A percentile compares a stretch with the other conserved stretches of the same genome.
phyloP scores from a whole-genome alignment of 495 filamentous ascomycete genomes.

The Daldinia childiae region DNA sequence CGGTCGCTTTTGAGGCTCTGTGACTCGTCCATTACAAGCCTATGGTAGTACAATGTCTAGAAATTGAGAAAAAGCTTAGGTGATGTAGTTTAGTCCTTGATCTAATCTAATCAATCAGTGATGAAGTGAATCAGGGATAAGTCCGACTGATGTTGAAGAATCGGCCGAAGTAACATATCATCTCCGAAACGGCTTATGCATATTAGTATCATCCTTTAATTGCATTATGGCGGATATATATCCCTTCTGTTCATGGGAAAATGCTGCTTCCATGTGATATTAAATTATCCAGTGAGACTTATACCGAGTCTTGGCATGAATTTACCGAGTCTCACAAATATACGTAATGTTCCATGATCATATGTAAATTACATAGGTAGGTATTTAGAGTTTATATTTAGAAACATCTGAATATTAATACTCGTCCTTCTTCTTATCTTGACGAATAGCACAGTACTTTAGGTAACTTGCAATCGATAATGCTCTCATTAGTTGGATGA shows the following conservation, averaged over 20 bases:
- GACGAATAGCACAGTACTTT: background rate
- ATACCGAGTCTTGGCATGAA: background rate
- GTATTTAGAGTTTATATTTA: too few species aligned
- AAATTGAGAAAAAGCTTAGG: background rate
- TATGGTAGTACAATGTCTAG: background rate
- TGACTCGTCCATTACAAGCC: conserved; percentile 19
- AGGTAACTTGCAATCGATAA: background rate
- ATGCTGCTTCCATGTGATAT: too few species aligned
- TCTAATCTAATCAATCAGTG: conserved; percentile 31
- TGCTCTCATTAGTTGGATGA: background rate
- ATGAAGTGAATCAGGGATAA: conserved; percentile 6
- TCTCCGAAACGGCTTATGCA: background rate
- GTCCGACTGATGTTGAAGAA: background rate
- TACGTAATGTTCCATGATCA: too few species aligned
- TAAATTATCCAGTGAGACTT: background rate
- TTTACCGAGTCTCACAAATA: background rate
- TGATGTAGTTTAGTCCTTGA: background rate
- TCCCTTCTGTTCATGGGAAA: background rate
- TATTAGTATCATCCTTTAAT: background rate
- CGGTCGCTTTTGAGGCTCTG: conserved; percentile 22
- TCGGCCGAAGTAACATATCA: background rate
- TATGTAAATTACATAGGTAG: too few species aligned
- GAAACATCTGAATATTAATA: too few species aligned
- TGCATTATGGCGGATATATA: background rate
- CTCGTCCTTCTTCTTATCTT: too few species aligned